Conservation (phyloP, 1,284 basidiomycete genomes). For the Tilletia walkeri region DNA sequence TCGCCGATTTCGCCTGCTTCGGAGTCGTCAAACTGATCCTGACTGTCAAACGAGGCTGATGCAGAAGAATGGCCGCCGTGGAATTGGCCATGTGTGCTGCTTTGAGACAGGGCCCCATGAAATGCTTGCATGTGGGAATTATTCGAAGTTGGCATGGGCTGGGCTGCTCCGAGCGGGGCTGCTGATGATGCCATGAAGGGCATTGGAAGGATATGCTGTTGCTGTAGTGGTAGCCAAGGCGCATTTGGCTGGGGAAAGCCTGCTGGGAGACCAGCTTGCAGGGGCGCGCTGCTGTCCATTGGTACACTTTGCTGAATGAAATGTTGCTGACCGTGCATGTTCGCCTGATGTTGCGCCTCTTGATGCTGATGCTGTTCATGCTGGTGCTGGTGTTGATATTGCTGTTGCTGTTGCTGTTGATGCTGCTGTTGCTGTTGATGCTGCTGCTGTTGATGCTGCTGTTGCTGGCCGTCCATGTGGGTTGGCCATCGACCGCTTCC, state of each 20-base stretch:
- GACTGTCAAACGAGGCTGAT: background rate
- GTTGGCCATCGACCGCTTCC: background rate
- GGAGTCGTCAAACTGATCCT: background rate
- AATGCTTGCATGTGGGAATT: background rate
- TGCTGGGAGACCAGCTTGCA: no score
- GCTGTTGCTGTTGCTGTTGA: background rate
- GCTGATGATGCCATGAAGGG: background rate
- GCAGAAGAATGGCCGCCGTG: background rate
- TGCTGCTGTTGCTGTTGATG: background rate
- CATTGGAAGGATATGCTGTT: background rate
- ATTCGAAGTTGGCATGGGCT: background rate
- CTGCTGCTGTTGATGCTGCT: constrained; percentile 20
- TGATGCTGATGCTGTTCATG: background rate
- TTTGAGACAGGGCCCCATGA: background rate
- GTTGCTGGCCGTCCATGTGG: background rate
- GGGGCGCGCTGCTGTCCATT: no score
- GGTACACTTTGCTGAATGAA: background rate
- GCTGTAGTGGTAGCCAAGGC: background rate
- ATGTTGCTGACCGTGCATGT: background rate
- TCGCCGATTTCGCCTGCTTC: background rate
- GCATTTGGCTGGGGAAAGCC: no score
- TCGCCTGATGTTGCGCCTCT: background rate
- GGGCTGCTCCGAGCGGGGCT: background rate
- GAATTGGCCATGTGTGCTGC: background rate
- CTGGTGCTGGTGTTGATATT: background rate